Evolutionary conservation across 768 basidiomycete species (phyloP).

Genomic region (Rhizopogon rudus): DNA sequence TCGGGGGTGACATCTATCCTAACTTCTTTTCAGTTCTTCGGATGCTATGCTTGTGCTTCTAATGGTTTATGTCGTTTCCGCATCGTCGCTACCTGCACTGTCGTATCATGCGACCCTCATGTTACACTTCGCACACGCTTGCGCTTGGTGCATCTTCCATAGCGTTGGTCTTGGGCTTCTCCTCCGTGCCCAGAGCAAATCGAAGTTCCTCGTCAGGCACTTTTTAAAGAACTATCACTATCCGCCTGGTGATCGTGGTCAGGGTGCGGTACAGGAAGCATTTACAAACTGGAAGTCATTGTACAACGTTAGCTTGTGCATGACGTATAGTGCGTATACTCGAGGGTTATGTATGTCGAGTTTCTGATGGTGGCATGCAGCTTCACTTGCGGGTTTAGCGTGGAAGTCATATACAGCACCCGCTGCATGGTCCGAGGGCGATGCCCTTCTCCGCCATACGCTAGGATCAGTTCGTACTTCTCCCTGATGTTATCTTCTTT

Average conservation of each 20-base stretch:
- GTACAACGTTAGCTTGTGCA: slow-evolving; percentile 89
- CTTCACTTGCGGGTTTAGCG: slow-evolving; percentile 78
- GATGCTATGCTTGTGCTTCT: slow-evolving; percentile 80
- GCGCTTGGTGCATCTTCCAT: slow-evolving; percentile 84
- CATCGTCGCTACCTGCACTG: slow-evolving; percentile 56
- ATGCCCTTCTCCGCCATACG: slow-evolving; percentile 83
- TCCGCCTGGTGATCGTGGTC: slow-evolving; percentile 57
- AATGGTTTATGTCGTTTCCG: slow-evolving; percentile 58
- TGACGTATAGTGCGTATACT: slow-evolving; percentile 79
- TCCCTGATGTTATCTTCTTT: neutral
- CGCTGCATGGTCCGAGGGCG: slow-evolving; percentile 80
- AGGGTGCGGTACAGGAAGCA: slow-evolving; percentile 85
- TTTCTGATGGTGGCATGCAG: slow-evolving; percentile 33
- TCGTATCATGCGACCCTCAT: slow-evolving; percentile 44
- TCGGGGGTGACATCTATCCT: neutral
- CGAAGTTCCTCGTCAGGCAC: slow-evolving; percentile 89
- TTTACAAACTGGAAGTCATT: slow-evolving; percentile 93
- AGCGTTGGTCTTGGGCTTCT: slow-evolving; percentile 83
- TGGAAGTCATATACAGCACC: slow-evolving; percentile 90
- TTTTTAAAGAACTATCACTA: slow-evolving; percentile 95
- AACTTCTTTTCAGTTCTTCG: slow-evolving; percentile 52
- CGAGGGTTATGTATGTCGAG: neutral
- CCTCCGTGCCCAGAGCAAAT: slow-evolving; percentile 78
- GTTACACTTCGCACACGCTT: slow-evolving; percentile 78
- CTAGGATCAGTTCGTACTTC: slow-evolving; percentile 66